phyloP scores from a whole-genome alignment of 2,329 filamentous ascomycete genomes.

The Aulographum hederae region DNA sequence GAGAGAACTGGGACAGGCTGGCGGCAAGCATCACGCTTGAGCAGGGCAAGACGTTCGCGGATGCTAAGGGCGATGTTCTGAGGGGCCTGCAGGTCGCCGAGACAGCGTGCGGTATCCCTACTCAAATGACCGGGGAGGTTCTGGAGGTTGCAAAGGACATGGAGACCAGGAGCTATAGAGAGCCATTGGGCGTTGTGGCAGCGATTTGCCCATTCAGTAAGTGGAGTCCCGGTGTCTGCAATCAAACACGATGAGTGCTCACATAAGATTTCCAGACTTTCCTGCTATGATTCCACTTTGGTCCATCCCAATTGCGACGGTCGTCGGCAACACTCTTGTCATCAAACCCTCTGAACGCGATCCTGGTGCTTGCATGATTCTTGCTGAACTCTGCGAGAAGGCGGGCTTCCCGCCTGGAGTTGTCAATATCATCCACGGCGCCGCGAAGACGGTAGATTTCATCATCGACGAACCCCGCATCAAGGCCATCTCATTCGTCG shows the following conservation, averaged over 20 bases:
- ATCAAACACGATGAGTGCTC: no score
- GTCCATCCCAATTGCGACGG: conserved; percentile 70
- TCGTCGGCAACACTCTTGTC: conserved; percentile 69
- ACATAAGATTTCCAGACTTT: conserved; percentile 40
- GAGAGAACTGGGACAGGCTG: conserved; percentile 70
- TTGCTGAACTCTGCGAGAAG: conserved; percentile 61
- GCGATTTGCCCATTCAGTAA: conserved; percentile 77
- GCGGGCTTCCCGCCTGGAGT: conserved; percentile 70
- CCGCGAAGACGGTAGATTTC: conserved; percentile 68
- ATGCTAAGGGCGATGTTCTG: conserved; percentile 66
- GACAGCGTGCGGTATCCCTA: conserved; percentile 62
- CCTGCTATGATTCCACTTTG: conserved; percentile 88
- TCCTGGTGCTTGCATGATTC: conserved; percentile 69
- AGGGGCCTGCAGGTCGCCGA: conserved; percentile 72
- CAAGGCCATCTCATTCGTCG: conserved; percentile 76
- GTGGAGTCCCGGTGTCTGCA: no score
- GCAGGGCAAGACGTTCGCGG: conserved; percentile 76
- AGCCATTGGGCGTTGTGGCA: conserved; percentile 64
- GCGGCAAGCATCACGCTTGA: conserved; percentile 74
- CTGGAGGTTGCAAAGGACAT: conserved; percentile 78
- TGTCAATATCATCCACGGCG: conserved; percentile 66
- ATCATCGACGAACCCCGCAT: conserved; percentile 71
- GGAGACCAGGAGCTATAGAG: conserved; percentile 69
- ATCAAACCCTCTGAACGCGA: conserved; percentile 78
- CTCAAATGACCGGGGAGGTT: conserved; percentile 66